Base-by-base conservation (phyloP, 139 green algal species). In the Nannochloris sp. region DNA sequence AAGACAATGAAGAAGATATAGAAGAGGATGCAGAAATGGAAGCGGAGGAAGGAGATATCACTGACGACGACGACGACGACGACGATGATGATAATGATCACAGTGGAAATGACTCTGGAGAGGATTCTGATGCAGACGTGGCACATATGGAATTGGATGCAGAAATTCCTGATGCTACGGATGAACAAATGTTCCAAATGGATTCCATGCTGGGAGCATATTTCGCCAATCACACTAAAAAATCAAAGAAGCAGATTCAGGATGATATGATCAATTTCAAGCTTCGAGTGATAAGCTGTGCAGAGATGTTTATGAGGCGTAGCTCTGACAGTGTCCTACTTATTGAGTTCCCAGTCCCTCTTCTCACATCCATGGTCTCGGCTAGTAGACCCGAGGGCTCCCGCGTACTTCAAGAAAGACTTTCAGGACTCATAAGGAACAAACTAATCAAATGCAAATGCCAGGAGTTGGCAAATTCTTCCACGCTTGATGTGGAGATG, bases 151-250 rank as follows among this genome's bases (percentile, higher is more conserved):
- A 67, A n/a, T 53, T 19, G 7, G 64, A 67, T 62, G 62, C 21
- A 51, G 55, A 66, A 23, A 27, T 55, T 16, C 50, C 63, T 14
- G 67, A 68, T 15, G 51, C 8, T 12, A 75, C 66, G 72, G 82
- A 89, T 40, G 82, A 85, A 23, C 71, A 69, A 3, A 93, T 93
- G 86, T 85, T 88, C 62, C 46, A 67, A 1, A 81, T 92, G 78
- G 86, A 93, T 64, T 70, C 64, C n/a, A 76, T 82, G 61, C 62
- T 90, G 29, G 79, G 75, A 3, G 81, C 78, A 16, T 79, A 77
- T 46, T 76, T 86, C 10, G 59, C 48, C 71, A 9, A 60, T 48
- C 9, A 64, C 78, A 25, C 66, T 61, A 43, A 62, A 76, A 23
- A 66, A 58, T 11, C 68, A 71, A 43, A 75, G 55, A 46, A 40